Evolutionary conservation across 768 basidiomycete genomes (phyloP), one percentile per base, ranked within the genome.

Genomic region (Auricularia heimuer): DNA sequence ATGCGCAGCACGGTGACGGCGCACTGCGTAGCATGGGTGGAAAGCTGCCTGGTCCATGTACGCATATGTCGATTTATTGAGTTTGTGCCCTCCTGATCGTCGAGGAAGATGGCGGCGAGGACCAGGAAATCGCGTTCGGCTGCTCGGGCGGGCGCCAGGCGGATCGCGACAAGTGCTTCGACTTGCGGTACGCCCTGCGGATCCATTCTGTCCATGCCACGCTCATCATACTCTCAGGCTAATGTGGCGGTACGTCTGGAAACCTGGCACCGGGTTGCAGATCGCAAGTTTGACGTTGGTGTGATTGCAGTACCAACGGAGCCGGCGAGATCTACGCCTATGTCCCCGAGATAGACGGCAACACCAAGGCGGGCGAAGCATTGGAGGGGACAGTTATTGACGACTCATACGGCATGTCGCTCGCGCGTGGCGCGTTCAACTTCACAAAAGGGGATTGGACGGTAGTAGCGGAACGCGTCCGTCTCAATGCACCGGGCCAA

Each of bases 41-140:
- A 51, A 90, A 89, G 73, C 78, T 90, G 33, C 88, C 88, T n/a
- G 88, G 88, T 68, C 73, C 89, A 68, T 88, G 85, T 87, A 69
- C 69, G 83, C 78, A n/a, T 34, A 51, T 51, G 47, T 3, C 14
- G 2, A 1, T 51, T 3, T 8, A 4, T 10, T 6, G 47, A 8
- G 14, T 3, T 4, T 51, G 3, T 51, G 29, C 47, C 18, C 24
- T 18, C 11, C 21, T 51, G 18, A 21, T 51, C 21, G 47, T 51
- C 4, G 10, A 6, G 47, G 14, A 18, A 51, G 47, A 60, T 8
- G 87, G 86, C 61, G 87, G 87, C 14, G 77, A 85, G 70, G 76
- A 70, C 65, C 76, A 76, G 2, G 77, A 75, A 1, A 75, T 71
- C 8, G 80, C 87, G 16, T 74, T 80, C 42, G 71, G 77, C 64